Conservation (phyloP, 768 basidiomycete species). For the Tulasnella sp. region DNA sequence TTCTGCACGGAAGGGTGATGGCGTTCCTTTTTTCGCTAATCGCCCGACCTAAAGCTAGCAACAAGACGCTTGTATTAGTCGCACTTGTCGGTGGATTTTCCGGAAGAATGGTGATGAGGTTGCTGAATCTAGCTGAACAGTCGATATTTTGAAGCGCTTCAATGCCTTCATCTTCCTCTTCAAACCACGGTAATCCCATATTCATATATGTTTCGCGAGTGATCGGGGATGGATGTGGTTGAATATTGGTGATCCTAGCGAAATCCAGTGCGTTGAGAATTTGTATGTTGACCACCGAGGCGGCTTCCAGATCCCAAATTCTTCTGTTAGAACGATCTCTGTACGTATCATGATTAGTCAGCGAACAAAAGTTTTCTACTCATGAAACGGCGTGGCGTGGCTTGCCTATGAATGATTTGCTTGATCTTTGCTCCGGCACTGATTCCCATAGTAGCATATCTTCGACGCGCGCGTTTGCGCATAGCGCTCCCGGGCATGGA, state of each 20-base stretch:
- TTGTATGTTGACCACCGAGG: background rate
- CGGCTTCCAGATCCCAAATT: background rate
- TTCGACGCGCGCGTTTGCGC: background rate
- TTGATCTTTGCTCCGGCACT: constrained; percentile 1
- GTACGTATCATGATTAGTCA: background rate
- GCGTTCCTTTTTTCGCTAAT: too few relatives aligned
- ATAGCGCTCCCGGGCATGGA: background rate
- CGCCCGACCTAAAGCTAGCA: too few relatives aligned
- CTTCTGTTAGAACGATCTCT: background rate
- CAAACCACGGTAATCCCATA: background rate
- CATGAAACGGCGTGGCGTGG: too few relatives aligned
- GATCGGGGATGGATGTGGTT: background rate
- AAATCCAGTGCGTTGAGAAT: background rate
- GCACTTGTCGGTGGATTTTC: too few relatives aligned
- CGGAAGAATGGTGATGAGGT: too few relatives aligned
- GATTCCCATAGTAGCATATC: background rate
- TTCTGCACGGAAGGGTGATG: too few relatives aligned
- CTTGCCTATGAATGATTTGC: background rate
- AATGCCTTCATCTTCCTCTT: background rate
- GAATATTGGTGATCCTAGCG: background rate
- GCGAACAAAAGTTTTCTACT: background rate
- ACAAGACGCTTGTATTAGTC: too few relatives aligned
- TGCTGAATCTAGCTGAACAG: too few relatives aligned
- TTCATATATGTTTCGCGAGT: background rate
- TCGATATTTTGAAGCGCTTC: too few relatives aligned